phyloP scores from a whole-genome alignment of 176 grass and related monocot genomes.

The Pontederia paniculata region DNA sequence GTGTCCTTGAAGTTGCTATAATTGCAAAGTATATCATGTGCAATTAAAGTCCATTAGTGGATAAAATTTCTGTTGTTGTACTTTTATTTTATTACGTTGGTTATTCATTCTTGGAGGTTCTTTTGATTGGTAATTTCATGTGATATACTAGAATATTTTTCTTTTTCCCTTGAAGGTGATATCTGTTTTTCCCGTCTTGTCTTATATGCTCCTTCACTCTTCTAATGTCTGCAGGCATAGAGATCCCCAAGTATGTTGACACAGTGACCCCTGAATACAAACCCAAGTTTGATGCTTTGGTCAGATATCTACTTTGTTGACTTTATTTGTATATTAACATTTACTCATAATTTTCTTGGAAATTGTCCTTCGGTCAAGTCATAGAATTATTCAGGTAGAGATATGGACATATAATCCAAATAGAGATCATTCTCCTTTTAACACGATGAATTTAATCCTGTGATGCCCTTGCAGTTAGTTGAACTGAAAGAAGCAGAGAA shows the following conservation, averaged over 20 bases:
- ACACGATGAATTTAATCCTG: background rate
- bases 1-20: too few species aligned
- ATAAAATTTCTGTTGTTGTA: too few species aligned
- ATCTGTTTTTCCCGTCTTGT: too few species aligned
- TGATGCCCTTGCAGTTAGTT: constrained; percentile 32
- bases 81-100: too few species aligned
- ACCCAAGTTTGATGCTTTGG: constrained; percentile 82
- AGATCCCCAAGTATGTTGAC: constrained; percentile 81
- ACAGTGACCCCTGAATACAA: constrained; percentile 79
- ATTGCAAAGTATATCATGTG: too few species aligned
- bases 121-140: too few species aligned
- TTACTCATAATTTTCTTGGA: background rate
- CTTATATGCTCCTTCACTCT: too few species aligned
- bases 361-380: background rate
- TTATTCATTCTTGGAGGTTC: too few species aligned
- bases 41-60: too few species aligned
- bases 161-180: too few species aligned
- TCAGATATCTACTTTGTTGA: constrained; percentile 15
- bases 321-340: background rate
- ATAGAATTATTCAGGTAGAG: background rate
- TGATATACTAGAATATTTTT: too few species aligned
- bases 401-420: background rate
- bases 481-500: constrained; percentile 81
- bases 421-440: background rate
- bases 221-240: constrained; percentile 42